Conservation (phyloP, 345 rosid genomes). For the Lepidium africanum region DNA sequence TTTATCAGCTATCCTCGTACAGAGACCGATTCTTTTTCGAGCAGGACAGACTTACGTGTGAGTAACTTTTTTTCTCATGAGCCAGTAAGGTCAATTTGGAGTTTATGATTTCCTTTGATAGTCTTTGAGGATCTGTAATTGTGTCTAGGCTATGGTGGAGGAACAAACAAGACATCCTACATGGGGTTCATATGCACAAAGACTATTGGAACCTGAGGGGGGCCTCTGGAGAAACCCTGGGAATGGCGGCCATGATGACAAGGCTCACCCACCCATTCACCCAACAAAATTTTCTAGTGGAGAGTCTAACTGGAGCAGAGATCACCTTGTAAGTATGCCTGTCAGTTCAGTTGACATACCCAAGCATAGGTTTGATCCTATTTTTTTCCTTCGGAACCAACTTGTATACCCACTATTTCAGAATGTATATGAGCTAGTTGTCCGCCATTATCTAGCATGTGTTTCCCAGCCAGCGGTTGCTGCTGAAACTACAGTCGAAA, state of each 20-base stretch:
- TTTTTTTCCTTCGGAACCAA: not conserved
- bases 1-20: constrained; percentile 99
- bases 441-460: constrained; percentile 95
- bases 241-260: constrained; percentile 95
- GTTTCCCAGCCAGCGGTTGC: constrained; percentile 96
- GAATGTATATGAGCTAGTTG: constrained; percentile 91
- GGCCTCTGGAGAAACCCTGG: constrained; percentile 95
- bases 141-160: constrained; percentile 63
- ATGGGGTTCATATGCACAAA: constrained; percentile 92
- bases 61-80: constrained; percentile 34
- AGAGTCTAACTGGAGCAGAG: constrained; percentile 77
- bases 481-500: constrained; percentile 95
- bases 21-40: constrained; percentile 84
- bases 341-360: constrained; percentile 3
- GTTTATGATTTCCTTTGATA: not conserved
- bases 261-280: constrained; percentile 99
- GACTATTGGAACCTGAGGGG: constrained; percentile 60
- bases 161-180: constrained; percentile 80
- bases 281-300: constrained; percentile 93
- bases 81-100: not conserved
- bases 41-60: constrained; percentile 85
- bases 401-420: constrained; percentile 22
- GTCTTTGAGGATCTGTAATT: constrained; percentile 20
- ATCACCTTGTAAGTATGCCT: constrained; percentile 60
- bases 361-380: not conserved